Evolutionary conservation across 75 land plant species (phyloP), one percentile per base, ranked within the genome.

Genomic region (Picea glauca): DNA sequence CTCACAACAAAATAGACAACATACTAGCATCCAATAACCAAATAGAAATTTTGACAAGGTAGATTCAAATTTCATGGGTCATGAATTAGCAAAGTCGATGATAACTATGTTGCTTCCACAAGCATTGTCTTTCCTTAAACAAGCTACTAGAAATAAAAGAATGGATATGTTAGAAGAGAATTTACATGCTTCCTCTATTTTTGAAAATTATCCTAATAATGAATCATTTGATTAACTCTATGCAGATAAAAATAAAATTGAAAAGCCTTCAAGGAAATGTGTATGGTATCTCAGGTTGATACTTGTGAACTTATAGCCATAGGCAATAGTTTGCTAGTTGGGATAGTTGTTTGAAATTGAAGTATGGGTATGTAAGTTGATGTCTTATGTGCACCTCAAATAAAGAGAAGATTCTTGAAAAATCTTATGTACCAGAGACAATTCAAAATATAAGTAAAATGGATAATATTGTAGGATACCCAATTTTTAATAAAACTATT

Each of bases 51-150:
- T 74, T 60, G 87, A 85, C 57, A 91, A 77, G 58, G 77, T 74
- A 78, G 90, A 84, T 60, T 83, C 62, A 75, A 87, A 91, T 85
- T 84, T 84, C 46, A 77, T 81, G 54, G 89, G 92, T 62, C 85
- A 86, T 57, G 89, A 88, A 23, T 59, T 90, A 12, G 81, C 90
- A 17, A 87, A 81, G 59, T 92, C 88, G 1, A 94, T 94, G 96
- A 87, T 94, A 83, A 75, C 65, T 1, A 56, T 92, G 67, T 70
- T 94, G 26, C 93, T 92, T 77, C 97, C 97, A 17, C 88, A 84
- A 81, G 94, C 90, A 46, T 61, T 92, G 58, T 89, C 92, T 72
- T 62, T 94, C 18, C 80, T 91, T 12, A 83, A 84, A 75, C 77
- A 84, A 58, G 56, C 72, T 38, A 72, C 72, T 18, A 85, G 64